Evolutionary conservation across 306 rosid genomes (phyloP), one percentile per base, ranked within the genome.

Genomic region (Cicer judaicum): DNA sequence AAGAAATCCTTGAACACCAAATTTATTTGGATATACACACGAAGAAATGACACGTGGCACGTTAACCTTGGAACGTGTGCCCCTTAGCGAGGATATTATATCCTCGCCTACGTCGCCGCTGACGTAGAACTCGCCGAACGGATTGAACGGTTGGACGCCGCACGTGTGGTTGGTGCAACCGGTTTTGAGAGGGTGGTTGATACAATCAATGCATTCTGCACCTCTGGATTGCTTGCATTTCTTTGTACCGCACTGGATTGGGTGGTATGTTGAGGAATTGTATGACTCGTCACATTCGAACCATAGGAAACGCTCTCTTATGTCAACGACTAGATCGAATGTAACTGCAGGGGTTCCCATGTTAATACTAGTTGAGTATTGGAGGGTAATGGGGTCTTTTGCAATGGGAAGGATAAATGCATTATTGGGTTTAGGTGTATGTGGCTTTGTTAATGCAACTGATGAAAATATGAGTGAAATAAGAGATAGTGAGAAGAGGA

Each of bases 251-350:
- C 87, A 83, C 0, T 5, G 48, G 43, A 55, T 7, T 2, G 80
- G 74, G 9, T 44, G 40, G 42, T 75, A 78, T 10, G 85, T 49
- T 8, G 80, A 7, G 49, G 87, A 86, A 29, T 74, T 72, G 74
- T 69, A 76, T 43, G 41, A 6, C 1, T 24, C 11, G 64, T 42
- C 78, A 54, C 85, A 83, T 19, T 75, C 81, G 21, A 80, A 83
- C 81, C 85, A 80, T 0, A 83, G 66, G 60, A 80, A 83, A 14
- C 78, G 70, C 40, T 80, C 89, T 4, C 79, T 70, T 8, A 86
- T 62, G 42, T 86, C 83, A 6, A 83, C 70, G 21, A 60, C 78
- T 1, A 77, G 39, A 18, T 74, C 52, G 10, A 77, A 10, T 5
- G 7, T 4, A 8, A 8, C 6, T 8, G 42, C 10, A 15, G 89